Base-by-base conservation (phyloP, 148 eudicot species). In the Rhododendron ovatum region DNA sequence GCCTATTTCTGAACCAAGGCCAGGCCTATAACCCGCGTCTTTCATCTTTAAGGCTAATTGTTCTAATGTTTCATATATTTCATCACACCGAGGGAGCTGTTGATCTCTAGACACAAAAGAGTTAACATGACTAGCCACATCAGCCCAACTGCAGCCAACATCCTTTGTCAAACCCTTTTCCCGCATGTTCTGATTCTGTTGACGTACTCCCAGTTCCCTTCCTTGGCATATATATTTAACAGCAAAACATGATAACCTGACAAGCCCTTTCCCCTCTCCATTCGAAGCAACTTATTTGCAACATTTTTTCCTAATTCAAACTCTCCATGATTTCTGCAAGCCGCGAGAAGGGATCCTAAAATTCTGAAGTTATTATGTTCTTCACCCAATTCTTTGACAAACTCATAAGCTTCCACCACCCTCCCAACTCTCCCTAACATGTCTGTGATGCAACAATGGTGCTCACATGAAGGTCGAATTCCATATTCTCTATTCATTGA, bases 271-370 rank as follows among this genome's bases (percentile, higher is more conserved):
- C 87, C 88, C 20, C 86, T 86, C 81, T 92, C 94, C 91, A 94
- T 63, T 22, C 92, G 89, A 85, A 93, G 91, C 89, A 94, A 88
- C 81, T 88, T 94, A 33, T 86, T 81, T 82, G 94, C 98, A 90
- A 96, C 93, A 86, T 92, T 5, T 59, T 59, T 59, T 82, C 94
- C 98, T 91, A 96, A 75, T 83, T 95, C 94, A 86, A 89, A 89
- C 69, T 94, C 82, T 82, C 93, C 89, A 86, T 96, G 96, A 87
- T 88, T 88, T 91, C 86, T 92, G 86, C 99, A 95, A 37, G 98
- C 93, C 15, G 92, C 90, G 37, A 96, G 90, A 77, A 96, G 93
- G 39, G 98, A 93, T 75, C 98, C 99, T 98, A 98, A 96, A 61
- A 96, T 94, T 88, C 93, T 92, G 81, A 93, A 74, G 26, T 87